Evolutionary conservation across 2,329 filamentous ascomycete species (phyloP).

Genomic region (Hypoxylon sp.): DNA sequence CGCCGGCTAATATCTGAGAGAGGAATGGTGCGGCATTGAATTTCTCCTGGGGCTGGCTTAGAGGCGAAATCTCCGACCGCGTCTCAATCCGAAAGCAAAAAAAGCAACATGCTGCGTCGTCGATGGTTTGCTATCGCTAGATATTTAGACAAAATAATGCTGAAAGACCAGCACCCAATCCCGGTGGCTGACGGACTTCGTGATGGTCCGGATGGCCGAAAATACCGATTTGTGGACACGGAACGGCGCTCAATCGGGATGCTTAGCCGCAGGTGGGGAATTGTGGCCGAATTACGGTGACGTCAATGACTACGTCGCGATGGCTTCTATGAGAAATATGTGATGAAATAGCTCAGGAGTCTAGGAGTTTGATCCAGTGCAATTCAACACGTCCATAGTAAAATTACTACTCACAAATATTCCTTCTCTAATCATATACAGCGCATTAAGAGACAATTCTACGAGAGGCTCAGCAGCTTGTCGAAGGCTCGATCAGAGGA

Average conservation of each 20-base stretch:
- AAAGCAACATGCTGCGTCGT: not conserved
- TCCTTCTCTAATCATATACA: not conserved
- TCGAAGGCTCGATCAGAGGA: too few relatives aligned
- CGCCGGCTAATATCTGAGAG: constrained; percentile 39
- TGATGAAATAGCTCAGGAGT: not conserved
- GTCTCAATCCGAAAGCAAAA: constrained; percentile 4
- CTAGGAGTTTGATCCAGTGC: not conserved
- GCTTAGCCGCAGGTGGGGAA: not conserved
- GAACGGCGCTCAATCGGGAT: not conserved
- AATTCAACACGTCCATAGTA: not conserved
- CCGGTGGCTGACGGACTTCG: not conserved
- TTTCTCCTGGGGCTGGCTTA: constrained; percentile 15
- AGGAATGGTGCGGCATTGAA: constrained; percentile 33
- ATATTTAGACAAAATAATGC: not conserved
- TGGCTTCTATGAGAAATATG: not conserved
- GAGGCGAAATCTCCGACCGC: constrained; percentile 4
- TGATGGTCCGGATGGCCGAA: not conserved
- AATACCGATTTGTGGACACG: constrained; percentile 1
- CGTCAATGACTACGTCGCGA: not conserved
- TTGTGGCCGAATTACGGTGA: not conserved
- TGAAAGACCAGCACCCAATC: not conserved
- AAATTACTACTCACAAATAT: not conserved
- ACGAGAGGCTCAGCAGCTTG: too few relatives aligned
- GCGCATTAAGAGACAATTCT: too few relatives aligned
- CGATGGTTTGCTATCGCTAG: not conserved